Conservation (phyloP, 2,329 filamentous ascomycete genomes). For the Ramularia collo-cygni region DNA sequence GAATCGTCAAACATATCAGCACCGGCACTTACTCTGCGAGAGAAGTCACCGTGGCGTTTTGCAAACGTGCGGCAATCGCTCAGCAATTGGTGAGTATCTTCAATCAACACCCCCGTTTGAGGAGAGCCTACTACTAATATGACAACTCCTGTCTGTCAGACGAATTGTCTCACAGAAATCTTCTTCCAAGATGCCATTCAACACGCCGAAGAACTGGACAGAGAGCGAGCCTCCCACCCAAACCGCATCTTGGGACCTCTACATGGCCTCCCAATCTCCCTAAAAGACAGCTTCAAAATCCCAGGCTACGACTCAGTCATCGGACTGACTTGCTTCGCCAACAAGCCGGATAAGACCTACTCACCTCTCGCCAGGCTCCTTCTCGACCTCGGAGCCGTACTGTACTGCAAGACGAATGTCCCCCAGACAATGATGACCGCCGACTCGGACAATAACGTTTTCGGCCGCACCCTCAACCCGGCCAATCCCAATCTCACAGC, state of each 20-base stretch:
- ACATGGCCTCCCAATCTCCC: conserved; percentile 49
- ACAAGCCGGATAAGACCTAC: conserved; percentile 29
- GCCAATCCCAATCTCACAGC: conserved; percentile 53
- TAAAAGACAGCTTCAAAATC: conserved; percentile 41
- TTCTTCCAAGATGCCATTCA: conserved; percentile 38
- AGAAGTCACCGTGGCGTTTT: conserved; percentile 34
- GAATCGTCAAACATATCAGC: conserved; percentile 30
- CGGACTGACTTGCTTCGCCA: conserved; percentile 5
- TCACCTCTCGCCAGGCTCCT: conserved; percentile 39
- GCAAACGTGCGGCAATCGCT: conserved; percentile 31
- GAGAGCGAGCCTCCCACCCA: conserved; percentile 13
- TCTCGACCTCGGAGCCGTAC: conserved; percentile 41
- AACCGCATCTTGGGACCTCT: conserved; percentile 15
- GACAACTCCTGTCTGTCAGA: conserved; percentile 5
- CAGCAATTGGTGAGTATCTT: conserved; percentile 20
- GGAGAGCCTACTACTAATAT: no score
- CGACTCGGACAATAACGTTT: conserved; percentile 31
- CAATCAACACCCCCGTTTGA: no score
- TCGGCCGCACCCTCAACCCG: conserved; percentile 52
- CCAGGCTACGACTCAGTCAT: conserved; percentile 7
- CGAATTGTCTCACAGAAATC: conserved; percentile 29
- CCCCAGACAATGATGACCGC: conserved; percentile 39
- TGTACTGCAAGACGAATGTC: conserved; percentile 50
- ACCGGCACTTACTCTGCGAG: conserved; percentile 22
- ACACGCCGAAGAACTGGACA: conserved; percentile 21